Evolutionary conservation across 805 yeast genomes (phyloP).

Genomic region (Spathaspora passalidarum): DNA sequence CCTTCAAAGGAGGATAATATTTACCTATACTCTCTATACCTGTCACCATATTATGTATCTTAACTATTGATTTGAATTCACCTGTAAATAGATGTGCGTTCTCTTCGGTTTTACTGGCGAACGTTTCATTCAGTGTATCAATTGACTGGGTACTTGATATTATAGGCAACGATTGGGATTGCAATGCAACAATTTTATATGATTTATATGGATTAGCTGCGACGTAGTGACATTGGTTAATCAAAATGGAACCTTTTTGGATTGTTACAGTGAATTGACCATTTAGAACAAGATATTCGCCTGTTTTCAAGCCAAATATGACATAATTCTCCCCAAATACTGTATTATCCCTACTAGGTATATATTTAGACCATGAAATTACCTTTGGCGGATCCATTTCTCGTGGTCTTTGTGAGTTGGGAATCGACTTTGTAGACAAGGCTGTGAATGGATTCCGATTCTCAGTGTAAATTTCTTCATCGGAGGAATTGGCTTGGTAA

Average conservation of each 20-base stretch:
- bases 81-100: constrained; percentile 37
- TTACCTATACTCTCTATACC: constrained; percentile 46
- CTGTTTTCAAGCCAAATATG: constrained; percentile 40
- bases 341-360: constrained; percentile 26
- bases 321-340: constrained; percentile 28
- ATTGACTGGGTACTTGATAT: constrained; percentile 40
- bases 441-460: background rate
- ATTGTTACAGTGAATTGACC: constrained; percentile 47
- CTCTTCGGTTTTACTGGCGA: constrained; percentile 25
- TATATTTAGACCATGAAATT: background rate
- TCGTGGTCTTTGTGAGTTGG: background rate
- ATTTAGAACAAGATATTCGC: constrained; percentile 41
- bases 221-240: constrained; percentile 37
- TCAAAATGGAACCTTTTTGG: constrained; percentile 44
- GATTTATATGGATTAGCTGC: constrained; percentile 23
- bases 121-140: constrained; percentile 20
- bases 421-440: background rate
- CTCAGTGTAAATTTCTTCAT: constrained; percentile 17
- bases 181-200: constrained; percentile 26
- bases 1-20: constrained; percentile 45
- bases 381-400: background rate
- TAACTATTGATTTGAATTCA: constrained; percentile 41
- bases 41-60: constrained; percentile 31
- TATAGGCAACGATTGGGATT: constrained; percentile 40
- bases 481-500: constrained; percentile 28